These are phyloP conservation scores for Scheffersomyces stambukii DNA, from an alignment of 1,139 yeast species.

Conservation along the genomic window DNA sequence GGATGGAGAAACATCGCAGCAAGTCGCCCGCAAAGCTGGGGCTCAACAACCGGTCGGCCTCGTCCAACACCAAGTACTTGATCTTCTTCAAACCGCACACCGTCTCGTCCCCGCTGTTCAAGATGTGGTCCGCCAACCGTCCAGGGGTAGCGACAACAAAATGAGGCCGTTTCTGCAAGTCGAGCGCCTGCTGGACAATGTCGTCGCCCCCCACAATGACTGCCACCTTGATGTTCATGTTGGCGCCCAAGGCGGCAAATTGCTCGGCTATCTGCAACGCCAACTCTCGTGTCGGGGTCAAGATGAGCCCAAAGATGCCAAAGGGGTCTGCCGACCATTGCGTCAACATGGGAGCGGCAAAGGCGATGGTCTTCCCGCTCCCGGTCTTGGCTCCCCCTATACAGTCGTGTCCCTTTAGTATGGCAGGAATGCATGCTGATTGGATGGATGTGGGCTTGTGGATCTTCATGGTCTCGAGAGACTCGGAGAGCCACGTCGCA, in stretches of 20 bases:
- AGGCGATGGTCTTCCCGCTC: conserved; percentile 96
- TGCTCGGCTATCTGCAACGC: conserved; percentile 98
- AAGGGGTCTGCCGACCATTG: conserved; percentile 93
- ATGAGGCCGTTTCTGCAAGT: conserved; percentile 81
- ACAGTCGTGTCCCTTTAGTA: conserved; percentile 79
- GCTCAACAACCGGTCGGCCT: conserved; percentile 88
- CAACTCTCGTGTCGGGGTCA: conserved; percentile 94
- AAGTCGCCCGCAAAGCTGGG: conserved; percentile 81
- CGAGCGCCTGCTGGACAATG: conserved; percentile 79
- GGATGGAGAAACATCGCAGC: conserved; percentile 60
- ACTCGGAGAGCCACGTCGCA: conserved; percentile 81
- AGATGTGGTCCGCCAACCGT: conserved; percentile 86
- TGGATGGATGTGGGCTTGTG: conserved; percentile 84
- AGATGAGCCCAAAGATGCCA: conserved; percentile 83
- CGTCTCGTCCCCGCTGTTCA: conserved; percentile 87
- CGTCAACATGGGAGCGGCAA: conserved; percentile 93
- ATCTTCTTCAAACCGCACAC: conserved; percentile 72
- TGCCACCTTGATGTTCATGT: conserved; percentile 75
- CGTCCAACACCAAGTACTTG: conserved; percentile 84
- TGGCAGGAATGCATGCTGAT: conserved; percentile 81
- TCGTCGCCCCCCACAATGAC: conserved; percentile 95
- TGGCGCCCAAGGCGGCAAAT: conserved; percentile 86
- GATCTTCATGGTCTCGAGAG: conserved; percentile 78
- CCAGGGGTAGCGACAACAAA: conserved; percentile 98
- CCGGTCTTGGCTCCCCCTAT: conserved; percentile 99